Conservation (phyloP, 2,329 filamentous ascomycete genomes). For the Amylocarpus encephaloides region DNA sequence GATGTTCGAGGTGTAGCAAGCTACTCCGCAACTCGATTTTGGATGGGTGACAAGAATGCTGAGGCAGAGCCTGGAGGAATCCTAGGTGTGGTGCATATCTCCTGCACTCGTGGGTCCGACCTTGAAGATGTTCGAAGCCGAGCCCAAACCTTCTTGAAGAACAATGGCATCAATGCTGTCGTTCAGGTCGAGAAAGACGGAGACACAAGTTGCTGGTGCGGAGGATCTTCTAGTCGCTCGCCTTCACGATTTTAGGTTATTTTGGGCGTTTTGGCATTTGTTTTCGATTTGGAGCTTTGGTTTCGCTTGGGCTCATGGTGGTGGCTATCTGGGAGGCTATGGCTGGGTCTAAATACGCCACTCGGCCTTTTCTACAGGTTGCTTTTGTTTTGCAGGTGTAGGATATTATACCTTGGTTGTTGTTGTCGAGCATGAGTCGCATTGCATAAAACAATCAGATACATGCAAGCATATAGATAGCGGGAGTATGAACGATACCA, state of each 20-base stretch:
- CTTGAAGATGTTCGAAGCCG: conserved; percentile 77
- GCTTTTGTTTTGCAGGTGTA: conserved; percentile 1
- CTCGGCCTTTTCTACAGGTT: neutral
- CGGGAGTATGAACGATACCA: neutral
- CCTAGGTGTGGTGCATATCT: conserved; percentile 79
- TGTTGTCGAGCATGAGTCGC: neutral
- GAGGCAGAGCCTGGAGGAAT: conserved; percentile 45
- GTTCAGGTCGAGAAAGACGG: conserved; percentile 85
- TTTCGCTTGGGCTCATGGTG: neutral
- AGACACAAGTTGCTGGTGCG: conserved; percentile 59
- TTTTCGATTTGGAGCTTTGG: neutral
- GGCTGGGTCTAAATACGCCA: neutral
- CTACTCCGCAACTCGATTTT: conserved; percentile 85
- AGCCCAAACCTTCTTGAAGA: conserved; percentile 63
- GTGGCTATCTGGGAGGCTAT: neutral
- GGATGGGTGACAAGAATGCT: conserved; percentile 66
- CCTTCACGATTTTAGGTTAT: conserved; percentile 1
- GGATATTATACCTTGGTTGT: neutral
- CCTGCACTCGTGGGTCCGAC: conserved; percentile 64
- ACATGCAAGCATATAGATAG: neutral
- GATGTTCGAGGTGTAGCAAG: conserved; percentile 77
- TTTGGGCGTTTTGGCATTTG: neutral
- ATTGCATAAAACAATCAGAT: neutral
- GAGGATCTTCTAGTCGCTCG: conserved; percentile 14
- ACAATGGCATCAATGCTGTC: conserved; percentile 71